These are phyloP conservation scores for Arachnomyces sp. DNA, from an alignment of 2,329 filamentous ascomycete species.

Conservation along the genomic window DNA sequence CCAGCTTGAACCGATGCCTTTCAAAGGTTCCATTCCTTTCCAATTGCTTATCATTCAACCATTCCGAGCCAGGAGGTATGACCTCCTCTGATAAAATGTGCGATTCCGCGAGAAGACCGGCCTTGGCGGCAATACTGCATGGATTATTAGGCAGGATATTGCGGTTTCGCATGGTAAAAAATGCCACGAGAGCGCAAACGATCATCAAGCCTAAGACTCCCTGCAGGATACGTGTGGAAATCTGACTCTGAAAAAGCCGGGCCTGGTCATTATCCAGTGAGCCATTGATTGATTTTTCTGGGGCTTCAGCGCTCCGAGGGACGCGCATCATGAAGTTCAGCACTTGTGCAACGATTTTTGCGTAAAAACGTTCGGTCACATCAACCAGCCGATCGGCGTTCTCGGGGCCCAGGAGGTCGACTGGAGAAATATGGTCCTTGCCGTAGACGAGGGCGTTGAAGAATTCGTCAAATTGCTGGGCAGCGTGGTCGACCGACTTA, in stretches of 20 bases:
- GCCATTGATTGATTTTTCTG: background rate
- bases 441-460: no score
- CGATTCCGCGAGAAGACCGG: constrained; percentile 18
- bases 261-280: constrained; percentile 4
- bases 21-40: constrained; percentile 7
- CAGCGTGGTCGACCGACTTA: no score
- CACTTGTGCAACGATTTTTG: constrained; percentile 4
- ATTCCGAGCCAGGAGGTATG: constrained; percentile 14
- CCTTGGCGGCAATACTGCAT: constrained; percentile 19
- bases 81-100: constrained; percentile 8
- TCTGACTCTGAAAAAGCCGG: constrained; percentile 14
- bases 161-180: constrained; percentile 11
- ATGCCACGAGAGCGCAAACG: constrained; percentile 12
- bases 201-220: constrained; percentile 15
- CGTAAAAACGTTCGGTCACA: constrained; percentile 4
- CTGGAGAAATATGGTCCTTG: no score
- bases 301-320: background rate
- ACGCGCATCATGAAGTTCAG: background rate
- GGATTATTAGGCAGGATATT: constrained; percentile 20
- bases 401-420: no score
- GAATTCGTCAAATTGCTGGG: no score
- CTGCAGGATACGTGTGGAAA: constrained; percentile 16
- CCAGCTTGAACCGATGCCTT: constrained; percentile 7
- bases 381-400: constrained; percentile 2
- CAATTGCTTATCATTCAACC: constrained; percentile 12